Conservation (phyloP, 306 rosid species). For the Chamaecrista fasciculata region DNA sequence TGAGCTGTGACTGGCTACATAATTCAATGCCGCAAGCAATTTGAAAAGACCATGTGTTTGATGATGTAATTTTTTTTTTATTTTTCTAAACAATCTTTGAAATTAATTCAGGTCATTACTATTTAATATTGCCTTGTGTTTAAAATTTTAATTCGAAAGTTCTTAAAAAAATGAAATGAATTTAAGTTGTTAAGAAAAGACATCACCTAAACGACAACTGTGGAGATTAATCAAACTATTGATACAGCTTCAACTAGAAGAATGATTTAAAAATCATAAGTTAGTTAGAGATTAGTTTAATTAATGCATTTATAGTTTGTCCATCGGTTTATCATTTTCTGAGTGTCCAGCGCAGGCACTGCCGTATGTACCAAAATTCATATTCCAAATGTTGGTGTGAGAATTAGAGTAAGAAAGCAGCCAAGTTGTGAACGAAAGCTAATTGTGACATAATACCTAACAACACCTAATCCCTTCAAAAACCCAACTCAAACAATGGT, state of each 20-base stretch:
- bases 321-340: neutral
- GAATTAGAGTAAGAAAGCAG: slow-evolving; percentile 27
- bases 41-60: no score
- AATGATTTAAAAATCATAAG: neutral
- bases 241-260: neutral
- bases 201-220: no score
- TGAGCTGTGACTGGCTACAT: no score
- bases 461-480: slow-evolving; percentile 25
- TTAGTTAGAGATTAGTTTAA: neutral
- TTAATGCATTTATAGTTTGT: neutral
- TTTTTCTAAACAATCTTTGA: no score
- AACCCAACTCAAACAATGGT: neutral
- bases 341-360: neutral
- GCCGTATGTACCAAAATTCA: neutral
- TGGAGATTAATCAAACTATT: neutral
- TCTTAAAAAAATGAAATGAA: no score
- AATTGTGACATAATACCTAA: slow-evolving; percentile 38
- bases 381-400: neutral
- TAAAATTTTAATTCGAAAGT: no score
- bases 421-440: slow-evolving; percentile 33
- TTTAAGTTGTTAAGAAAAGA: no score
- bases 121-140: no score
- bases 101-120: no score
- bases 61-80: no score
- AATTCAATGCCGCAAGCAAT: no score